A percentile compares a stretch with the other conserved stretches of the same genome.
Conservation (phyloP, 768 basidiomycete species). For the Suillus discolor region DNA sequence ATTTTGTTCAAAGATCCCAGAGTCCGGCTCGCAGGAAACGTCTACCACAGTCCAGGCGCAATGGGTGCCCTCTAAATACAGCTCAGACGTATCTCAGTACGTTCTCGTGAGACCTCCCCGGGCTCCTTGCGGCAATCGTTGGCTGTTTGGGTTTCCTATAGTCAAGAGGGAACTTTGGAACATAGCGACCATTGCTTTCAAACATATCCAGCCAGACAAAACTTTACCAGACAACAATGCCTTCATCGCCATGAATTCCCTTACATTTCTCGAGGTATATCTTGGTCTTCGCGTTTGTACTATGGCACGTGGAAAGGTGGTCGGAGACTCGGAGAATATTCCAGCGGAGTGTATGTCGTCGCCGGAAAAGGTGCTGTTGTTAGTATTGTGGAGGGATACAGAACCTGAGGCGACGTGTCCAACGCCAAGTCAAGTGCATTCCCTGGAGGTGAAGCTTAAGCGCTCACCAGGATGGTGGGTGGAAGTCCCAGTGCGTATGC, state of each 20-base stretch:
- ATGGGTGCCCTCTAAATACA: background rate
- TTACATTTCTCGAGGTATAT: background rate
- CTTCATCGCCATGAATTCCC: background rate
- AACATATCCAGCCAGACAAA: background rate
- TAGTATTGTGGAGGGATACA: conserved; percentile 5
- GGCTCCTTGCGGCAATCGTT: background rate
- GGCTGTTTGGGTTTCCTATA: background rate
- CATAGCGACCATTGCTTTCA: background rate
- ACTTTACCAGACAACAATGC: background rate
- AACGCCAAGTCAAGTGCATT: background rate
- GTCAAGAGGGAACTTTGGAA: background rate
- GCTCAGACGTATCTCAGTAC: background rate
- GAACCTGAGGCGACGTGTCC: background rate
- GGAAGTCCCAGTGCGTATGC: too few species aligned
- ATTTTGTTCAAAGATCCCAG: too few species aligned
- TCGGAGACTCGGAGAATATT: background rate
- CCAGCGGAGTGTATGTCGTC: background rate
- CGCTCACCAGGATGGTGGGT: too few species aligned
- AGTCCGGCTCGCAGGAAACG: too few species aligned
- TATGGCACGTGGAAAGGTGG: background rate
- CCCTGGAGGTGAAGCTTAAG: too few species aligned
- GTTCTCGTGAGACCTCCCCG: conserved; percentile 1
- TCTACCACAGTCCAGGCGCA: too few species aligned
- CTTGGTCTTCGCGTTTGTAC: background rate
- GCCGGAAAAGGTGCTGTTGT: background rate